phyloP scores from a whole-genome alignment of 352 stramenopile genomes.

The Phytophthora constricta region DNA sequence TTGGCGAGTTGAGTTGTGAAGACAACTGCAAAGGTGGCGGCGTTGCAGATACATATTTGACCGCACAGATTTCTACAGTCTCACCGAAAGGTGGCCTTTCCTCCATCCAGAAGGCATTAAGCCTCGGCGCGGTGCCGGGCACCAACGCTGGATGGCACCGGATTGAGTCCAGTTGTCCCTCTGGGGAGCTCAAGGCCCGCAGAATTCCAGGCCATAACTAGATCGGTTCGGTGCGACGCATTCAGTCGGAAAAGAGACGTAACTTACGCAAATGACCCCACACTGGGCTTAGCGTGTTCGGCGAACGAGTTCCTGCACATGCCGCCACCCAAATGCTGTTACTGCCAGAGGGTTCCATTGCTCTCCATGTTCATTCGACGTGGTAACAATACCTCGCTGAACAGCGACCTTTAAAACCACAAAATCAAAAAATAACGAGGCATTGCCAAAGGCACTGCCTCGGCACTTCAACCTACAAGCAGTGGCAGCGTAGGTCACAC shows the following conservation, averaged over 20 bases:
- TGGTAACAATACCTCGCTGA: conserved; percentile 14
- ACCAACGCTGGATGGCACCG: conserved; percentile 20
- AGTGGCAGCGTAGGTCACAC: no score
- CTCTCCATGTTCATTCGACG: background rate
- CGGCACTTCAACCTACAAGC: background rate
- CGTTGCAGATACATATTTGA: background rate
- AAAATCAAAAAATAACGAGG: no score
- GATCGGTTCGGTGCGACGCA: conserved; percentile 27
- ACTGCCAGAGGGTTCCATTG: conserved; percentile 13
- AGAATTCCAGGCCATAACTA: conserved; percentile 12
- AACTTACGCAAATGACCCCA: background rate
- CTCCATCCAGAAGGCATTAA: conserved; percentile 1
- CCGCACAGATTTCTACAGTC: background rate
- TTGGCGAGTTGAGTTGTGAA: conserved; percentile 28
- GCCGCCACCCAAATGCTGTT: conserved; percentile 9
- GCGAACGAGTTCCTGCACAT: conserved; percentile 20
- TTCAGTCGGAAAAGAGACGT: conserved; percentile 19
- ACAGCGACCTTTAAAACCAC: conserved; percentile 11
- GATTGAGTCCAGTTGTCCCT: conserved; percentile 14
- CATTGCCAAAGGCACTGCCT: background rate
- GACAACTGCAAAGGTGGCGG: background rate
- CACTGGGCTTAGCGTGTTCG: conserved; percentile 13
- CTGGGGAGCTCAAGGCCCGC: no score
- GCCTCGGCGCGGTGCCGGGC: no score
- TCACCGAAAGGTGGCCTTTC: conserved; percentile 8